Evolutionary conservation across 1,139 yeast genomes (phyloP).

Genomic region (Sugiyamaella xylanicola): DNA sequence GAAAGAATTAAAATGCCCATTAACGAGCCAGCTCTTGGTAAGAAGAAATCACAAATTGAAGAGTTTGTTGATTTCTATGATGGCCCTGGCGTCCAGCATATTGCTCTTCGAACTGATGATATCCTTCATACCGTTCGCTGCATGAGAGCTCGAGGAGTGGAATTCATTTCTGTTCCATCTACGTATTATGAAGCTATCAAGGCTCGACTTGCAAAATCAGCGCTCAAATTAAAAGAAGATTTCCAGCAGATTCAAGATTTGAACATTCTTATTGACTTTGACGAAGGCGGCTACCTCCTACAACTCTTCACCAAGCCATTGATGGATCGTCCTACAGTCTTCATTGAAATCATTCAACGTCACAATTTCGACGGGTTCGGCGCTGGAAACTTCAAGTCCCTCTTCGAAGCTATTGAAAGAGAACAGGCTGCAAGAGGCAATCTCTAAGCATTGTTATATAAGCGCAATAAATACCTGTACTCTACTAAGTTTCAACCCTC

Average conservation of each 20-base stretch:
- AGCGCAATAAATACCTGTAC: not conserved
- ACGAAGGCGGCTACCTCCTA: constrained; percentile 66
- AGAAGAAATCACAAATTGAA: constrained; percentile 72
- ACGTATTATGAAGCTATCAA: constrained; percentile 57
- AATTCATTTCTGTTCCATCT: constrained; percentile 61
- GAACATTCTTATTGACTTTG: constrained; percentile 73
- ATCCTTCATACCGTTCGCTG: constrained; percentile 59
- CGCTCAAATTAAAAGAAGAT: constrained; percentile 53
- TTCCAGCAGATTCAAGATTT: constrained; percentile 48
- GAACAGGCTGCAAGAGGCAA: constrained; percentile 46
- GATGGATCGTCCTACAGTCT: constrained; percentile 76
- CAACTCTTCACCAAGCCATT: constrained; percentile 80
- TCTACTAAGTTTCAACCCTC: too few species aligned
- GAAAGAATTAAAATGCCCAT: constrained; percentile 76
- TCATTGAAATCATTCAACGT: constrained; percentile 78
- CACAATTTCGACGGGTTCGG: constrained; percentile 83
- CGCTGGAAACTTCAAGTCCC: constrained; percentile 79
- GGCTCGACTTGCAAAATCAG: constrained; percentile 47
- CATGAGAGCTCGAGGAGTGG: constrained; percentile 63
- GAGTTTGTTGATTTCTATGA: constrained; percentile 73
- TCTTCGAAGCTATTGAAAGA: constrained; percentile 77
- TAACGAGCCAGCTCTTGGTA: constrained; percentile 77
- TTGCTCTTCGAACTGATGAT: constrained; percentile 65
- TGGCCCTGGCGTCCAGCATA: constrained; percentile 84
- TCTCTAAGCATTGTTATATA: constrained; percentile 27